A percentile compares a stretch with the other conserved stretches of the same genome.
Evolutionary conservation across 331 rosid genomes (phyloP).

Genomic region (Pyracantha coccinea): DNA sequence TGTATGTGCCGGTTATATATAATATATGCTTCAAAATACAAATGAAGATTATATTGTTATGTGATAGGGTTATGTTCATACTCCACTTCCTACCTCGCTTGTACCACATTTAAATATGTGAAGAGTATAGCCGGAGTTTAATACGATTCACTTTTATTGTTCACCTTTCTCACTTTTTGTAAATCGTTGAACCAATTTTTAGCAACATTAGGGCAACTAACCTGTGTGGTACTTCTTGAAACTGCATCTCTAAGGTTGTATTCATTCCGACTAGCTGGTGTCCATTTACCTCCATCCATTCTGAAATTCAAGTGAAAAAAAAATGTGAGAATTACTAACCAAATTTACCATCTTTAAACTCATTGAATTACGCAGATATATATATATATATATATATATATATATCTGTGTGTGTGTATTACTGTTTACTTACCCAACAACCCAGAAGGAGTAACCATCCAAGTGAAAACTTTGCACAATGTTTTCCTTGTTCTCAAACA

Average conservation of each 20-base stretch:
- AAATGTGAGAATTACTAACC: background rate
- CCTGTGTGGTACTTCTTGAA: conserved; percentile 81
- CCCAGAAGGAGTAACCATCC: conserved; percentile 82
- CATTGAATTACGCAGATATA: too few species aligned
- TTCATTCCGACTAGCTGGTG: conserved; percentile 48
- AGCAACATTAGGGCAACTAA: background rate
- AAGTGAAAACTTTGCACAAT: conserved; percentile 73
- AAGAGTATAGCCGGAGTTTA: too few species aligned
- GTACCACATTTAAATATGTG: background rate
- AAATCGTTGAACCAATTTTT: background rate
- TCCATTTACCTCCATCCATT: conserved; percentile 82
- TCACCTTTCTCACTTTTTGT: too few species aligned
- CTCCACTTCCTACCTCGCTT: background rate
- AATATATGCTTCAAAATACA: too few species aligned
- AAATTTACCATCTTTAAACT: background rate
- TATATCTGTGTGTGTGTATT: too few species aligned
- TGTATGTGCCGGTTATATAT: background rate
- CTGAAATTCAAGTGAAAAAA: conserved; percentile 35
- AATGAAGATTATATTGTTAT: background rate
- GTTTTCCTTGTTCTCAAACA: conserved; percentile 63
- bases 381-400: too few species aligned
- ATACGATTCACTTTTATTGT: too few species aligned
- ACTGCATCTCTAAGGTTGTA: conserved; percentile 82
- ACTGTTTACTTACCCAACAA: conserved; percentile 80
- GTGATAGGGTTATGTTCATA: background rate